A percentile compares a stretch with the other conserved stretches of the same genome.
Evolutionary conservation across 164 flowering plant genomes (phyloP).

Genomic region (Macadamia tetraphylla): DNA sequence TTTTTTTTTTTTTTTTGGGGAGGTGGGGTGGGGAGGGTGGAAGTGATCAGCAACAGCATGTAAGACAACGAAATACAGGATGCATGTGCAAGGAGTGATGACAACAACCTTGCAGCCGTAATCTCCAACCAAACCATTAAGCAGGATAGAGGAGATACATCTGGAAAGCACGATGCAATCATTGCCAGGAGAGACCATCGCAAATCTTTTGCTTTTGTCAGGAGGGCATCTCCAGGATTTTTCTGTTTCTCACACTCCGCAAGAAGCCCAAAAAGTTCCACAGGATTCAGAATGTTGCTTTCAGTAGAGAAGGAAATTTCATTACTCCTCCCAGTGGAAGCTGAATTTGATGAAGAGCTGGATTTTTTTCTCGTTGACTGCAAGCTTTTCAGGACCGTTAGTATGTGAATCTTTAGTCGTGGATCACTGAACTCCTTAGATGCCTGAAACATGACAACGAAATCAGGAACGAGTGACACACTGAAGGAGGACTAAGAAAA

Average conservation of each 20-base stretch:
- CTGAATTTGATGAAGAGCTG: conserved; percentile 32
- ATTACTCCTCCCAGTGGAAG: conserved; percentile 26
- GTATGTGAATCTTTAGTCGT: conserved; percentile 66
- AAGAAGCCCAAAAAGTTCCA: conserved; percentile 79
- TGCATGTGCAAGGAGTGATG: neutral
- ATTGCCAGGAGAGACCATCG: conserved; percentile 93
- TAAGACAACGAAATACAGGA: neutral
- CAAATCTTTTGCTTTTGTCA: conserved; percentile 73
- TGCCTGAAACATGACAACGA: conserved; percentile 47
- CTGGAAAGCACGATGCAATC: conserved; percentile 92
- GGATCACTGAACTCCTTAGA: conserved; percentile 79
- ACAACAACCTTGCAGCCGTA: conserved; percentile 83
- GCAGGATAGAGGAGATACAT: conserved; percentile 80
- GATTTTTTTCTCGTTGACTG: conserved; percentile 51
- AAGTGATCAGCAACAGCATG: neutral
- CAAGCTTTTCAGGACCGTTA: conserved; percentile 81
- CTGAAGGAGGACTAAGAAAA: neutral
- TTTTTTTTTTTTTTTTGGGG: neutral
- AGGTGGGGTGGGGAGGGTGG: too few relatives aligned
- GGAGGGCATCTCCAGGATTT: conserved; percentile 79
- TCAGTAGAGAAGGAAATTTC: conserved; percentile 35
- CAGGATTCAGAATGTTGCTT: conserved; percentile 35
- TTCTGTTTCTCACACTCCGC: conserved; percentile 86
- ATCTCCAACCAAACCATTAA: conserved; percentile 96
- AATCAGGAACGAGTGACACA: conserved; percentile 6